Evolutionary conservation across 192 early-diverging fungal genomes (phyloP).

Genomic region (Spinellus fusiger): DNA sequence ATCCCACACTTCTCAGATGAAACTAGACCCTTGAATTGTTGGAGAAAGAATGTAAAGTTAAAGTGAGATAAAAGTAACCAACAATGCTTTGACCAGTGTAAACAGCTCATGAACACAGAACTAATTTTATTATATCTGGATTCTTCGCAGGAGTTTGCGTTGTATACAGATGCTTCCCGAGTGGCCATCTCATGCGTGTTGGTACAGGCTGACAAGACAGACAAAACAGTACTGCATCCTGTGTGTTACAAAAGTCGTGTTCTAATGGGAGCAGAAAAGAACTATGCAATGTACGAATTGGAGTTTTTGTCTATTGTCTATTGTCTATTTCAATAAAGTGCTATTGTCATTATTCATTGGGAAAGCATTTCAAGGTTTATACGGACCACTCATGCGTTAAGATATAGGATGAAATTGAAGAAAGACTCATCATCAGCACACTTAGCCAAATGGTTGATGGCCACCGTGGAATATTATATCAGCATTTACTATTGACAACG

Average conservation of each 20-base stretch:
- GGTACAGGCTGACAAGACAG: neutral
- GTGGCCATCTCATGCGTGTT: neutral
- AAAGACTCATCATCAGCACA: neutral
- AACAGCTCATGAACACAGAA: neutral
- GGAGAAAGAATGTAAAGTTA: slow-evolving; percentile 4
- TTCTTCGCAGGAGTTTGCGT: neutral
- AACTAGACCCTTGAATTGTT: slow-evolving; percentile 2
- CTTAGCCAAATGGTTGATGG: neutral
- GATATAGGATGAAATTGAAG: neutral
- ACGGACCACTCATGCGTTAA: neutral
- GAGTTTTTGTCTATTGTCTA: slow-evolving; percentile 1
- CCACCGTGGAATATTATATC: neutral
- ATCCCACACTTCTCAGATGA: slow-evolving; percentile 4
- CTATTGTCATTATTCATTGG: neutral
- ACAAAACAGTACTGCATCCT: neutral
- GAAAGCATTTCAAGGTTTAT: neutral
- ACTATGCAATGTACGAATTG: neutral
- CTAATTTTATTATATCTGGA: slow-evolving; percentile 6
- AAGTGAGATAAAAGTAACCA: neutral
- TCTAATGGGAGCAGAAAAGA: neutral
- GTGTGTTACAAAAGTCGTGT: neutral
- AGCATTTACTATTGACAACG: slow-evolving; percentile 2
- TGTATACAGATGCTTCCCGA: slow-evolving; percentile 2
- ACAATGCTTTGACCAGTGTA: neutral
- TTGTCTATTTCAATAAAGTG: neutral